These are phyloP conservation scores for Ophiostoma sp. DNA, from an alignment of 2,329 filamentous ascomycete species.

Conservation along the genomic window DNA sequence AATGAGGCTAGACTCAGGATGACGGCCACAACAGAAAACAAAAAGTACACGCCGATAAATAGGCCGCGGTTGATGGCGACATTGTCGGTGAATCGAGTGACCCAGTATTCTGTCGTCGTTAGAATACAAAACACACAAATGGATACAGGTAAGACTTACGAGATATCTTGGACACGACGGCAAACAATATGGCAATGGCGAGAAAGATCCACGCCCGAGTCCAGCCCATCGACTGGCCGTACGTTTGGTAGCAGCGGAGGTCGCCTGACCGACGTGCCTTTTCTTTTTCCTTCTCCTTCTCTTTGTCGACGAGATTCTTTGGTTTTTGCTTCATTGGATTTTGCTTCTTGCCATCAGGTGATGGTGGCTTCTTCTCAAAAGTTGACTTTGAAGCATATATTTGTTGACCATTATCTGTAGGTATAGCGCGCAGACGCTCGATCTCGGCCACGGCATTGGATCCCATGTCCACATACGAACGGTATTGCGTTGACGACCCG, in stretches of 20 bases:
- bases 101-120: slow-evolving; percentile 11
- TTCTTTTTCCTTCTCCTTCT: background rate
- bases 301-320: background rate
- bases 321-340: background rate
- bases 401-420: background rate
- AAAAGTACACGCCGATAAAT: slow-evolving; percentile 12
- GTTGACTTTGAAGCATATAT: background rate
- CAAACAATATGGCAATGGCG: background rate
- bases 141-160: background rate
- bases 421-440: background rate
- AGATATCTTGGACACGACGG: background rate
- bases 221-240: slow-evolving; percentile 15
- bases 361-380: background rate
- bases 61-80: slow-evolving; percentile 1
- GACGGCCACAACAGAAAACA: background rate
- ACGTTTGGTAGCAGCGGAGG: background rate
- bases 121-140: background rate
- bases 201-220: background rate
- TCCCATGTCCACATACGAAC: background rate
- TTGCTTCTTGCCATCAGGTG: background rate
- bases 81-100: slow-evolving; percentile 6
- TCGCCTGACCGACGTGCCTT: background rate
- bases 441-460: background rate
- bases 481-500: background rate
- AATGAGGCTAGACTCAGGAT: background rate